These are phyloP conservation scores for Naganishia sp. DNA, from an alignment of 1,284 basidiomycete genomes.

Conservation along the genomic window DNA sequence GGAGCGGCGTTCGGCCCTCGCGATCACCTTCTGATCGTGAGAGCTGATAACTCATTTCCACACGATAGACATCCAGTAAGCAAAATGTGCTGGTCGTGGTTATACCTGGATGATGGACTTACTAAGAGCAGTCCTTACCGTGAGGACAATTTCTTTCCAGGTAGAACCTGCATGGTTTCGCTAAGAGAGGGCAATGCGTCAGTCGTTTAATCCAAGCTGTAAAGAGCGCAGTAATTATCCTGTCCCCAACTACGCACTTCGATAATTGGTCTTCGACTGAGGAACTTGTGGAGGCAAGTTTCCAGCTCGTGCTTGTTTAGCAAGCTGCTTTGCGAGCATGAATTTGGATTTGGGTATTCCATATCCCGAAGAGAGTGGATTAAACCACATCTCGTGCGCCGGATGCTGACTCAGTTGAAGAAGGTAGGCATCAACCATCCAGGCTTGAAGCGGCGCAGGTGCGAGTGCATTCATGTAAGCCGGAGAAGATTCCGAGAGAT, in stretches of 20 bases:
- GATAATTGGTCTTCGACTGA: constrained; percentile 35
- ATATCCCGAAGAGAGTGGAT: constrained; percentile 20
- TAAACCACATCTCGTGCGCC: constrained; percentile 2
- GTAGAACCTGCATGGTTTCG: constrained; percentile 48
- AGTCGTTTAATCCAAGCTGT: background rate
- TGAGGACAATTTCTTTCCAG: constrained; percentile 48
- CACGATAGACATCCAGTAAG: background rate
- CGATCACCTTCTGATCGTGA: constrained; percentile 26
- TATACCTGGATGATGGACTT: constrained; percentile 29
- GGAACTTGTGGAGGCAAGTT: constrained; percentile 27
- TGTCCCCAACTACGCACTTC: constrained; percentile 39
- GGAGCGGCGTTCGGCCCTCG: background rate
- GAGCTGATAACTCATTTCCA: constrained; percentile 8
- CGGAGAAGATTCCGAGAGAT: background rate
- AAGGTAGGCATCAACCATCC: constrained; percentile 19
- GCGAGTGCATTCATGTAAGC: background rate
- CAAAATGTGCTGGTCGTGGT: background rate
- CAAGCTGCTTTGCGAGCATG: constrained; percentile 10
- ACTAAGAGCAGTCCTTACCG: constrained; percentile 50
- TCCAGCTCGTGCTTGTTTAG: constrained; percentile 7
- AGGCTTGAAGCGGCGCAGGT: background rate
- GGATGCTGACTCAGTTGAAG: background rate
- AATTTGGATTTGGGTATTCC: constrained; percentile 7
- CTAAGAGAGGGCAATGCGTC: constrained; percentile 27
- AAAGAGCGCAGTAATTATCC: background rate